Conservation (phyloP, 2,329 filamentous ascomycete genomes). For the Aspergillus fructus region DNA sequence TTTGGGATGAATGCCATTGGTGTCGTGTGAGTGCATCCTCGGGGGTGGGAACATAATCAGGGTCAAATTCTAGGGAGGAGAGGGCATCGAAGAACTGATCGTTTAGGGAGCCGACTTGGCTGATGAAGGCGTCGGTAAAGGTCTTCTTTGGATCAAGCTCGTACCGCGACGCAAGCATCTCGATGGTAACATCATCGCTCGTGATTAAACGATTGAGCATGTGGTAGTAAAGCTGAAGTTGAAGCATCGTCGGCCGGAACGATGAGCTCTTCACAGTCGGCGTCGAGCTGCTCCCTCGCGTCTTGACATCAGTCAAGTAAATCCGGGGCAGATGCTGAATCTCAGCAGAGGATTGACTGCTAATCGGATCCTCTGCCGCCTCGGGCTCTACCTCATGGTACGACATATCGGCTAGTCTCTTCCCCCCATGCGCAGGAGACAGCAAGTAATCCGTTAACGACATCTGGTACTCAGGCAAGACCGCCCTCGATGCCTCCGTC, state of each 20-base stretch:
- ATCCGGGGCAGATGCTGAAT: slow-evolving; percentile 40
- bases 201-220: slow-evolving; percentile 73
- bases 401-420: slow-evolving; percentile 33
- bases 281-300: slow-evolving; percentile 61
- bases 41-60: slow-evolving; percentile 23
- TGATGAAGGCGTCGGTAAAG: slow-evolving; percentile 79
- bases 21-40: slow-evolving; percentile 22
- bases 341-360: slow-evolving; percentile 20
- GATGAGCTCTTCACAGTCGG: slow-evolving; percentile 61
- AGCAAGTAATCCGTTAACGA: slow-evolving; percentile 47
- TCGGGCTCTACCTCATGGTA: slow-evolving; percentile 15
- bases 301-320: slow-evolving; percentile 92
- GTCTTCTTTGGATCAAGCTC: slow-evolving; percentile 60
- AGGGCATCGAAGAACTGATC: slow-evolving; percentile 60
- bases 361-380: slow-evolving; percentile 11
- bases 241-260: slow-evolving; percentile 75
- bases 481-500: slow-evolving; percentile 33
- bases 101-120: slow-evolving; percentile 69
- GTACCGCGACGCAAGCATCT: slow-evolving; percentile 69
- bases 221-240: slow-evolving; percentile 85
- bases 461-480: slow-evolving; percentile 45
- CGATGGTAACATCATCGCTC: slow-evolving; percentile 67
- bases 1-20: slow-evolving; percentile 3
- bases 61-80: slow-evolving; percentile 32
- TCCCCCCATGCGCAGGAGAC: slow-evolving; percentile 36